phyloP scores from a whole-genome alignment of 495 filamentous ascomycete genomes.

The Aspergillus olivimuriae region DNA sequence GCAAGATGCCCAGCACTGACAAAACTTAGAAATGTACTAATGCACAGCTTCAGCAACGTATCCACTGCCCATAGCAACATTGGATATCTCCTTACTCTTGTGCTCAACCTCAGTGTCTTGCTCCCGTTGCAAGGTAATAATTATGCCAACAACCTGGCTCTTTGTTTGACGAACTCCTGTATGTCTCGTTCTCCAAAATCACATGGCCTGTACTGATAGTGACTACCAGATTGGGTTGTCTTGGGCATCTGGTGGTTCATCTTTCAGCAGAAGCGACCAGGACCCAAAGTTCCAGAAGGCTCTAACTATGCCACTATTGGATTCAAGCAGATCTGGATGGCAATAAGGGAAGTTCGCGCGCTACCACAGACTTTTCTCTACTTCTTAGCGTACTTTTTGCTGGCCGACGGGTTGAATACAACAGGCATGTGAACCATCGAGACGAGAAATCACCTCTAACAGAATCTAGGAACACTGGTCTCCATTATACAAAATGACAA shows the following conservation, averaged over 20 bases:
- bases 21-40: no score
- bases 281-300: slow-evolving; percentile 38
- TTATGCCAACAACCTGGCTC: slow-evolving; percentile 41
- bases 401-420: slow-evolving; percentile 46
- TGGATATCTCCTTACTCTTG: slow-evolving; percentile 39
- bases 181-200: background rate
- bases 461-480: slow-evolving; percentile 30
- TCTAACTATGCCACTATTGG: slow-evolving; percentile 42
- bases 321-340: slow-evolving; percentile 42
- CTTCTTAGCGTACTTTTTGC: slow-evolving; percentile 41
- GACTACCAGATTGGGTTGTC: slow-evolving; percentile 37
- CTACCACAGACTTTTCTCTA: slow-evolving; percentile 43
- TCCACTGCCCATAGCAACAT: slow-evolving; percentile 48
- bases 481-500: slow-evolving; percentile 42
- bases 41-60: slow-evolving; percentile 39
- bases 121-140: slow-evolving; percentile 34
- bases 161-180: slow-evolving; percentile 44
- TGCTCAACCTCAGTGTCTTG: slow-evolving; percentile 41
- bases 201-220: background rate
- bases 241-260: slow-evolving; percentile 48
- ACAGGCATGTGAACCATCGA: slow-evolving; percentile 26
- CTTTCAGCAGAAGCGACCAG: slow-evolving; percentile 43
- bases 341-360: slow-evolving; percentile 33
- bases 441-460: background rate
- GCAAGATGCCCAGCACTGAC: slow-evolving; percentile 7